A percentile compares a stretch with the other conserved stretches of the same genome.
Evolutionary conservation across 2,329 filamentous ascomycete species (phyloP).

Genomic region (Calycina herbarum): DNA sequence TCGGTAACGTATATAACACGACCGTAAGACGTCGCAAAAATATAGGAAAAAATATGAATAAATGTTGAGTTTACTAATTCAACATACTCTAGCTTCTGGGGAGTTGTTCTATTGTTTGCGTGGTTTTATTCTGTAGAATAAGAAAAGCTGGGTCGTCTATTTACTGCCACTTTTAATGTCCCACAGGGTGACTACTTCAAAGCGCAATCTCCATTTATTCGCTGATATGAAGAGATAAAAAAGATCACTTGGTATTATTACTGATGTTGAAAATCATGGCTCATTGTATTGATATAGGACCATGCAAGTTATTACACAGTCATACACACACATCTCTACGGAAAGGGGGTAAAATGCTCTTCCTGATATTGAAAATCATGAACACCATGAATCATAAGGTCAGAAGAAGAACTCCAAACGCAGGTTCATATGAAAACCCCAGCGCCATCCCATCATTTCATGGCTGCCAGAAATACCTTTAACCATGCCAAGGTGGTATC

Average conservation of each 20-base stretch:
- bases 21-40: too few relatives aligned
- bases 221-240: not conserved
- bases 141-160: too few relatives aligned
- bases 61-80: too few relatives aligned
- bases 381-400: not conserved
- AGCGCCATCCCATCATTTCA: not conserved
- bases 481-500: constrained; percentile 2
- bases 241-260: not conserved
- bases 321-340: not conserved
- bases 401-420: not conserved
- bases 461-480: not conserved
- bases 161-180: too few relatives aligned
- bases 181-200: too few relatives aligned
- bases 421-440: not conserved
- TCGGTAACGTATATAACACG: too few relatives aligned
- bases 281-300: not conserved
- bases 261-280: not conserved
- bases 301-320: not conserved
- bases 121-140: too few relatives aligned
- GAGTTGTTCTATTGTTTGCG: too few relatives aligned
- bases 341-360: not conserved
- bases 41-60: too few relatives aligned
- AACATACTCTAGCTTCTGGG: too few relatives aligned
- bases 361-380: too few relatives aligned
- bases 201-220: too few relatives aligned